phyloP scores from a whole-genome alignment of 345 rosid genomes.

The Diplotaxis tenuifolia region DNA sequence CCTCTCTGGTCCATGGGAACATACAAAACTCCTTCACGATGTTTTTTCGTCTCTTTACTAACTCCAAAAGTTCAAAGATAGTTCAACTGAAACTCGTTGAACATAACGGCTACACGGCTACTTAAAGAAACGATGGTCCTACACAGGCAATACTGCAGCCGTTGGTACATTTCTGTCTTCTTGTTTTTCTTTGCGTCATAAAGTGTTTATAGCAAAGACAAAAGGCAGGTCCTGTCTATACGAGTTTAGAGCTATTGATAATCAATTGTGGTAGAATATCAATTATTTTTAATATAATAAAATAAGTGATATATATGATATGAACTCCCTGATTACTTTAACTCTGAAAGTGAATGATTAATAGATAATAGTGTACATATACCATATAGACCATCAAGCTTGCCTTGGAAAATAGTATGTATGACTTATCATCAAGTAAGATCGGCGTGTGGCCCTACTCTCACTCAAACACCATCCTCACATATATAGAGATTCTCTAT shows the following conservation, averaged over 20 bases:
- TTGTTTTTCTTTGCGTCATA: background rate
- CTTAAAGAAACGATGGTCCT: slow-evolving; percentile 82
- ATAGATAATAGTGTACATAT: background rate
- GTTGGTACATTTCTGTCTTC: slow-evolving; percentile 43
- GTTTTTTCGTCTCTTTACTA: slow-evolving; percentile 30
- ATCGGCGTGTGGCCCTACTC: slow-evolving; percentile 31
- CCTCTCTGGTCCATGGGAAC: slow-evolving; percentile 47
- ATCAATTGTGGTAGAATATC: background rate
- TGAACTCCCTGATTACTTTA: background rate
- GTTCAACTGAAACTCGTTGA: slow-evolving; percentile 49
- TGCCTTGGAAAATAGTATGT: slow-evolving; percentile 8
- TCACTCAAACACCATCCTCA: slow-evolving; percentile 32
- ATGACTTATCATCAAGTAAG: too few relatives aligned
- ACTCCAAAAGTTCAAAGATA: slow-evolving; percentile 29
- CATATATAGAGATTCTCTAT: slow-evolving; percentile 30
- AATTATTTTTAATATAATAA: background rate
- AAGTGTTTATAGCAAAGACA: background rate
- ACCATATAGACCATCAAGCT: slow-evolving; percentile 9
- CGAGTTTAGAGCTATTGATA: too few relatives aligned
- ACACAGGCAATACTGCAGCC: slow-evolving; percentile 87
- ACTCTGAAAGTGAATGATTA: background rate
- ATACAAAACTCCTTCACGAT: too few relatives aligned
- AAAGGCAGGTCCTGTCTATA: background rate
- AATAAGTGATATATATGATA: background rate
- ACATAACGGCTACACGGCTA: slow-evolving; percentile 64